Evolutionary conservation across 2,329 filamentous ascomycete species (phyloP).

Genomic region (Calonectria naviculata): DNA sequence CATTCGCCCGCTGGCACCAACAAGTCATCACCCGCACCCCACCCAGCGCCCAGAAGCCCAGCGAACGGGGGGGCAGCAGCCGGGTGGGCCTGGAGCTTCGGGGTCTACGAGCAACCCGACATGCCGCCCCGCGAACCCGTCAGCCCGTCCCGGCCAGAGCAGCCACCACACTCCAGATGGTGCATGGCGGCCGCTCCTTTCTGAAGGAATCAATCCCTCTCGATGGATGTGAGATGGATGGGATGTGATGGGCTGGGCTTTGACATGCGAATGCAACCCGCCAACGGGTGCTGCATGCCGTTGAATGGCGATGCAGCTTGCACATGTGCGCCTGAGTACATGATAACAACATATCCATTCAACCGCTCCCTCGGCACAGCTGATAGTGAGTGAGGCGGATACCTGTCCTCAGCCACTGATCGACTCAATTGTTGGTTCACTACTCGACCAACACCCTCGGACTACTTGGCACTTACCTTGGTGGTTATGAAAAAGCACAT

Average conservation of each 20-base stretch:
- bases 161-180: constrained; percentile 6
- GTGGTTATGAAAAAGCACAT: not conserved
- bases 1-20: not conserved
- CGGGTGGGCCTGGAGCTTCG: constrained; percentile 31
- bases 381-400: too few relatives aligned
- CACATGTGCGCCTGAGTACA: not conserved
- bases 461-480: not conserved
- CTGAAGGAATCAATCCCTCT: not conserved
- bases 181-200: constrained; percentile 13
- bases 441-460: not conserved
- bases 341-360: not conserved
- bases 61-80: constrained; percentile 8
- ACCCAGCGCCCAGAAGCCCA: not conserved
- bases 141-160: constrained; percentile 16
- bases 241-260: not conserved
- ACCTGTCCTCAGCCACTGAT: too few relatives aligned
- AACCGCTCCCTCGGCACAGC: not conserved
- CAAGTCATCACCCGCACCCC: not conserved
- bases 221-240: not conserved
- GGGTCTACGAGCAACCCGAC: constrained; percentile 47
- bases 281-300: not conserved
- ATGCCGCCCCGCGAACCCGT: constrained; percentile 34
- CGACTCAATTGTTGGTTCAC: not conserved
- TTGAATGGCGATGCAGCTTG: not conserved
- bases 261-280: not conserved